Percentiles rank a stretch among this genome's conserved stretches.
phyloP scores from a whole-genome alignment of 352 stramenopile genomes.

The Thalassiosira exigua region DNA sequence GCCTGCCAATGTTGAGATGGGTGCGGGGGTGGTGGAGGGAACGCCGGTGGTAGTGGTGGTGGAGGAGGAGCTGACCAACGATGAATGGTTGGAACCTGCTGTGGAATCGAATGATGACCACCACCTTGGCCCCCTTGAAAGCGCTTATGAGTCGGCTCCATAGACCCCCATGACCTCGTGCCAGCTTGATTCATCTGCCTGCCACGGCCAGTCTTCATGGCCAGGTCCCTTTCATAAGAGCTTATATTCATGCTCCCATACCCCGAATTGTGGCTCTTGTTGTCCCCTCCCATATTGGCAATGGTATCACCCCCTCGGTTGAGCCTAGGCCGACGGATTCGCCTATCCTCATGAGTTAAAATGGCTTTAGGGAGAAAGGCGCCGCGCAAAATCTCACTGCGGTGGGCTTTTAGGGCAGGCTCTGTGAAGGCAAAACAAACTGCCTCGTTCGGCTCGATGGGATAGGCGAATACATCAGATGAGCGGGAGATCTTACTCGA shows the following conservation, averaged over 20 bases:
- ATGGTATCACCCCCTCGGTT: slow-evolving; percentile 81
- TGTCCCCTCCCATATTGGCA: slow-evolving; percentile 75
- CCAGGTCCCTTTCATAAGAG: slow-evolving; percentile 79
- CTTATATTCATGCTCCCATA: slow-evolving; percentile 81
- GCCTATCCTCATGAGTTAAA: slow-evolving; percentile 74
- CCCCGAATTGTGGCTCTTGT: slow-evolving; percentile 72
- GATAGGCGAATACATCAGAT: slow-evolving; percentile 67
- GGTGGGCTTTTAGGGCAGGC: slow-evolving; percentile 71
- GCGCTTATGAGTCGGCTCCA: slow-evolving; percentile 78
- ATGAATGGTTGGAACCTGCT: slow-evolving; percentile 48
- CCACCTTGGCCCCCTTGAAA: slow-evolving; percentile 44
- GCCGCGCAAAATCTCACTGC: slow-evolving; percentile 74
- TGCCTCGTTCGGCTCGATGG: slow-evolving; percentile 68
- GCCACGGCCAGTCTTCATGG: slow-evolving; percentile 67
- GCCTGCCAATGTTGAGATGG: slow-evolving; percentile 54
- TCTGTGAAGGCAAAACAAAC: slow-evolving; percentile 82
- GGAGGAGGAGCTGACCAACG: slow-evolving; percentile 41
- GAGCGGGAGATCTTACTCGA: slow-evolving; percentile 64
- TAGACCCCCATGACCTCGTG: slow-evolving; percentile 79
- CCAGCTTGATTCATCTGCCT: slow-evolving; percentile 83
- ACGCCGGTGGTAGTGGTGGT: too few species aligned
- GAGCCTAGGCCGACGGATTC: slow-evolving; percentile 77
- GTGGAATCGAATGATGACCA: slow-evolving; percentile 19
- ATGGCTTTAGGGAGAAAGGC: slow-evolving; percentile 56
- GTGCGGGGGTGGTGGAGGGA: slow-evolving; percentile 43